These are phyloP conservation scores for Heliosperma pusillum DNA, from an alignment of 148 eudicot species.

Conservation along the genomic window DNA sequence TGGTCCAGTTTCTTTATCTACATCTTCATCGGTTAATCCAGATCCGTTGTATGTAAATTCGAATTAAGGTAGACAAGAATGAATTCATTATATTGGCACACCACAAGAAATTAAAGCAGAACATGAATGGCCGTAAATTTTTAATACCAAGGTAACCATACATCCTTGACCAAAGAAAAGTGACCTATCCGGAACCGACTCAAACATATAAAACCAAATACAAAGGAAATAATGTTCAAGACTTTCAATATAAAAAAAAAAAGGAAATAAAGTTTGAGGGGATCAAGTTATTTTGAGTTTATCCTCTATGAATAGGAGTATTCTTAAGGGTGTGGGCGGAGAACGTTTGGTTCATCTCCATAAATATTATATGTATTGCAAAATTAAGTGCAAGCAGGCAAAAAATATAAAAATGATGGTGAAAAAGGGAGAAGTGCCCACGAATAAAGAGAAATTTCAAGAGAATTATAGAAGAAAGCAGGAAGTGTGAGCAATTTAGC, in stretches of 20 bases:
- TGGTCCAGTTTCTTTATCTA: constrained; percentile 34
- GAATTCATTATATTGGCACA: background rate
- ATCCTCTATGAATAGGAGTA: background rate
- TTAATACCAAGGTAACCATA: background rate
- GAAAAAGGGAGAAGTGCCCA: background rate
- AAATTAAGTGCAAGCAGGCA: background rate
- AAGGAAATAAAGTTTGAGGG: background rate
- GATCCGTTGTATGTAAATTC: constrained; percentile 48
- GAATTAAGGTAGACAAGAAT: constrained; percentile 56
- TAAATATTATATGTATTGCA: no score
- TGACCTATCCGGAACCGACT: background rate
- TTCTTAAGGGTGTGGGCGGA: background rate
- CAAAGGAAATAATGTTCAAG: background rate
- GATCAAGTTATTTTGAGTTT: background rate
- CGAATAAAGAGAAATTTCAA: background rate
- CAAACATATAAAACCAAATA: background rate
- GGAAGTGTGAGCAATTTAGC: background rate
- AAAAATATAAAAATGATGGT: background rate
- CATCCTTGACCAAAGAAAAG: constrained; percentile 9
- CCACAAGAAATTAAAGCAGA: background rate
- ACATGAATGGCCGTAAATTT: background rate
- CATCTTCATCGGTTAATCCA: constrained; percentile 59
- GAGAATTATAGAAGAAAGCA: background rate
- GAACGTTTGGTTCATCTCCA: background rate
- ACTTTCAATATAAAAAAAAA: no score